These are phyloP conservation scores for Avena sativa DNA, from an alignment of 176 grass and related monocot species.

Conservation along the genomic window DNA sequence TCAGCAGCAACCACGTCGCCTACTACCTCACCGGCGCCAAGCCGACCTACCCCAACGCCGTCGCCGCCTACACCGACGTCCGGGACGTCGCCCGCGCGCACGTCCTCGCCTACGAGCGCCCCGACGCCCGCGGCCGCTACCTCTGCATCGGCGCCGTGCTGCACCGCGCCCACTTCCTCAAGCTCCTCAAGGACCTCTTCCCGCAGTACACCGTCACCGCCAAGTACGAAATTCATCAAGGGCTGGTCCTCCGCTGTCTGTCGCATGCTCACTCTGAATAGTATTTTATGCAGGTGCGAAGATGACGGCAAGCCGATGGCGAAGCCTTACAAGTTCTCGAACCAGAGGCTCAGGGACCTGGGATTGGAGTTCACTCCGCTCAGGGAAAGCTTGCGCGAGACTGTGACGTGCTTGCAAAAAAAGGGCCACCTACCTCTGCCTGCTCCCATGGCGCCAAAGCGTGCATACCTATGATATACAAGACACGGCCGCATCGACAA, in stretches of 20 bases:
- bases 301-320: slow-evolving; percentile 38
- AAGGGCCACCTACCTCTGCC: slow-evolving; percentile 33
- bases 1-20: slow-evolving; percentile 48
- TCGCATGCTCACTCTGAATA: not conserved
- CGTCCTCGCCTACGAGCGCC: slow-evolving; percentile 53
- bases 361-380: slow-evolving; percentile 48
- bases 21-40: slow-evolving; percentile 56
- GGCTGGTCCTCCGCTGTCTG: accelerated
- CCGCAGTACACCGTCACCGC: slow-evolving; percentile 46
- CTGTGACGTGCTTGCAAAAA: slow-evolving; percentile 31
- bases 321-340: slow-evolving; percentile 50
- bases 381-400: slow-evolving; percentile 38
- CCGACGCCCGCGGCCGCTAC: slow-evolving; percentile 36
- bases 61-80: slow-evolving; percentile 65
- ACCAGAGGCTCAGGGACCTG: slow-evolving; percentile 50
- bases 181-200: slow-evolving; percentile 42
- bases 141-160: slow-evolving; percentile 57
- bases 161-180: slow-evolving; percentile 36
- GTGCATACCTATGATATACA: not conserved
- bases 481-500: not conserved
- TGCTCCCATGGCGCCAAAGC: not conserved
- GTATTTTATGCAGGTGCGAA: slow-evolving; percentile 33
- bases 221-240: not conserved
- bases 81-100: slow-evolving; percentile 59
- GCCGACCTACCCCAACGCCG: slow-evolving; percentile 45